These are phyloP conservation scores for Eucommia ulmoides DNA, from an alignment of 257 asterid species.

Conservation along the genomic window DNA sequence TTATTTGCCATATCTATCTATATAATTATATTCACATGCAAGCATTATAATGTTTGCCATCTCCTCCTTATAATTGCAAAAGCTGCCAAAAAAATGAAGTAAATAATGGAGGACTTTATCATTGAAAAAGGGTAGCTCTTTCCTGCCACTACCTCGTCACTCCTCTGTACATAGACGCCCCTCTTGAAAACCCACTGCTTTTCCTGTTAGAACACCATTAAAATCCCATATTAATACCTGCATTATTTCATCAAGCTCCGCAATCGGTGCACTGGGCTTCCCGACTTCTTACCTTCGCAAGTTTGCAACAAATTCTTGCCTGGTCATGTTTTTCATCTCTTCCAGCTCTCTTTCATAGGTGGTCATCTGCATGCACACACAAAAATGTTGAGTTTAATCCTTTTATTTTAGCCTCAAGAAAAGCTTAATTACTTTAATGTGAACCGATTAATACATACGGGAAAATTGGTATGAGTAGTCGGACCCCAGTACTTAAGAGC, in stretches of 20 bases:
- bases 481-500: conserved; percentile 94
- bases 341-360: conserved; percentile 62
- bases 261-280: no score
- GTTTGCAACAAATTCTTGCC: conserved; percentile 88
- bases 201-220: conserved; percentile 28
- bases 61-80: conserved; percentile 16
- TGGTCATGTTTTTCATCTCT: conserved; percentile 65
- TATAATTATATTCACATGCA: no score
- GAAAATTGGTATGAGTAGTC: conserved; percentile 63
- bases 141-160: conserved; percentile 53
- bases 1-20: no score
- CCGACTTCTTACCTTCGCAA: conserved; percentile 86
- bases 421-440: no score
- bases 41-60: no score
- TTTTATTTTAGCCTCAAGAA: no score
- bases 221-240: not conserved
- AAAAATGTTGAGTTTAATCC: no score
- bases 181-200: conserved; percentile 91
- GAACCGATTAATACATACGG: conserved; percentile 36
- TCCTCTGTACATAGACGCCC: conserved; percentile 84
- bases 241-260: no score
- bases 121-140: conserved; percentile 4
- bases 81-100: conserved; percentile 16
- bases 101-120: conserved; percentile 6
- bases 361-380: conserved; percentile 25